A percentile compares a stretch with the other conserved stretches of the same genome.
Evolutionary conservation across 306 rosid genomes (phyloP).

Genomic region (Fragaria nilgerrensis): DNA sequence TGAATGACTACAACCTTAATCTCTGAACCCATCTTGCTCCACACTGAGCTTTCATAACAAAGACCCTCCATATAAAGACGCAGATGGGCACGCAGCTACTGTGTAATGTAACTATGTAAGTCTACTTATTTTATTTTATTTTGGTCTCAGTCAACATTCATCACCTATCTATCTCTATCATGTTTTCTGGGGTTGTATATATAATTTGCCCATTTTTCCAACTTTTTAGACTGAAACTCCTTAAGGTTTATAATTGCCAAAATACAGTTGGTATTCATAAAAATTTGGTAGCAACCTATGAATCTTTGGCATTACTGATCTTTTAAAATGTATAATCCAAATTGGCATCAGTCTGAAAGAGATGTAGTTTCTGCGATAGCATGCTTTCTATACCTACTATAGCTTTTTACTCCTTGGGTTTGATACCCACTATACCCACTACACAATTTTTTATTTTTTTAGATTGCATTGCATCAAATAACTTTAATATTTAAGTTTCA

Average conservation of each 20-base stretch:
- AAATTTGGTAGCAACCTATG: neutral
- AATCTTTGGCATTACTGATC: neutral
- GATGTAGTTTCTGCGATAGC: neutral
- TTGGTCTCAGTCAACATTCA: neutral
- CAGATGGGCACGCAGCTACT: neutral
- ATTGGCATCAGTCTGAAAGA: neutral
- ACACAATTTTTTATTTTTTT: neutral
- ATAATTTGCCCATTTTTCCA: neutral
- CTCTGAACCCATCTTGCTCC: slow-evolving; percentile 11
- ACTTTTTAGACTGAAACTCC: neutral
- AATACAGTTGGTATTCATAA: neutral
- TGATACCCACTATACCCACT: neutral
- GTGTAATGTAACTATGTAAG: neutral
- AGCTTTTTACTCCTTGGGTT: neutral
- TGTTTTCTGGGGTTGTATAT: neutral
- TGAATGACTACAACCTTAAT: slow-evolving; percentile 15
- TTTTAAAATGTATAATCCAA: neutral
- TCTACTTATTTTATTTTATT: neutral
- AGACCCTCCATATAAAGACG: neutral
- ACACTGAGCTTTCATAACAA: neutral
- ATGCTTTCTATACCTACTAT: neutral
- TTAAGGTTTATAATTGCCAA: neutral
- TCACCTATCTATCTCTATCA: neutral
- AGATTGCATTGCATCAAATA: neutral
- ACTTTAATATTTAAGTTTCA: neutral